Evolutionary conservation across 768 basidiomycete species (phyloP).

Genomic region (Rubroboletus pulcherrimus): DNA sequence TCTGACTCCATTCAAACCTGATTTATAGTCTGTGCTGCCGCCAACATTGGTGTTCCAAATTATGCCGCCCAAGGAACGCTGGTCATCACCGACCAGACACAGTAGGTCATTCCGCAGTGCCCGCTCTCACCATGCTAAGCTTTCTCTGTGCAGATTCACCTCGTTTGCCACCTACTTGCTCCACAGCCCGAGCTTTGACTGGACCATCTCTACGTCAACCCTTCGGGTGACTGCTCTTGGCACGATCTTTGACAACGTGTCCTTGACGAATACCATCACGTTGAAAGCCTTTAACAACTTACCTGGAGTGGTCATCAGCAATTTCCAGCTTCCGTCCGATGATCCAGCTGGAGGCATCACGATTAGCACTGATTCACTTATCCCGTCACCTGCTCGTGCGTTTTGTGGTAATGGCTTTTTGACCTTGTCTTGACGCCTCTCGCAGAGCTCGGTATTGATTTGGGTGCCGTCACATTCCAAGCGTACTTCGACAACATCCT

Average conservation of each 20-base stretch:
- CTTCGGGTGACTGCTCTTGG: slow-evolving; percentile 64
- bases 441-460: slow-evolving; percentile 63
- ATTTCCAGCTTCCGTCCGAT: slow-evolving; percentile 67
- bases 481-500: slow-evolving; percentile 52
- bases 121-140: not conserved
- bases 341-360: slow-evolving; percentile 67
- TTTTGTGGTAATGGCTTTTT: slow-evolving; percentile 13
- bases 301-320: slow-evolving; percentile 65
- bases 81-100: slow-evolving; percentile 49
- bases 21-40: slow-evolving; percentile 57
- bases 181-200: slow-evolving; percentile 60
- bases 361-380: slow-evolving; percentile 61
- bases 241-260: slow-evolving; percentile 64
- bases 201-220: slow-evolving; percentile 65
- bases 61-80: slow-evolving; percentile 51
- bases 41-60: slow-evolving; percentile 62
- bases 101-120: slow-evolving; percentile 33
- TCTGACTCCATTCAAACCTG: not conserved
- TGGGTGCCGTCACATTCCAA: slow-evolving; percentile 63
- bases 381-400: slow-evolving; percentile 65
- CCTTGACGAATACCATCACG: slow-evolving; percentile 54
- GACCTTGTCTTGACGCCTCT: slow-evolving; percentile 13
- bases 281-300: slow-evolving; percentile 71
- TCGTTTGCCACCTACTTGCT: slow-evolving; percentile 61
- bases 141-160: slow-evolving; percentile 45